Conservation (phyloP, 2,329 filamentous ascomycete species). For the Botryosphaeria agaves region DNA sequence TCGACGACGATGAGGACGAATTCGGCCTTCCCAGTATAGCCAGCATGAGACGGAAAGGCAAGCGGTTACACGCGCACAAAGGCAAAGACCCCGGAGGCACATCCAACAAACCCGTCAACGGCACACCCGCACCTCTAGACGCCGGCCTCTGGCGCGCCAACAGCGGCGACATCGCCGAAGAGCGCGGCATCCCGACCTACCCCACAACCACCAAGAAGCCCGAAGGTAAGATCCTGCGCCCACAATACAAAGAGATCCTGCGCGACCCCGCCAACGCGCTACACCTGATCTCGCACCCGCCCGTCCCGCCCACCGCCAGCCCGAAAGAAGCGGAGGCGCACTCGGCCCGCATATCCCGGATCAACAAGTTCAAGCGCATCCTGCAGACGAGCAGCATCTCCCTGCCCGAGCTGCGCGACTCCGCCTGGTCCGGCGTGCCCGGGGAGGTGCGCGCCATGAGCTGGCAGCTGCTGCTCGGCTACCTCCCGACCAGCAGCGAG, state of each 20-base stretch:
- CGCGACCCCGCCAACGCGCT: constrained; percentile 75
- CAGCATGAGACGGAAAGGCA: constrained; percentile 64
- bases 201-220: constrained; percentile 78
- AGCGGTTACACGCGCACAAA: constrained; percentile 25
- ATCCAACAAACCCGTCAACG: constrained; percentile 2
- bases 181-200: constrained; percentile 67
- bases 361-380: constrained; percentile 97
- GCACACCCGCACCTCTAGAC: constrained; percentile 2
- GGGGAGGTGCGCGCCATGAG: constrained; percentile 95
- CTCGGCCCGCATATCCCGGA: constrained; percentile 74
- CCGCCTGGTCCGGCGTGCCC: constrained; percentile 89
- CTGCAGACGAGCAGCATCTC: constrained; percentile 84
- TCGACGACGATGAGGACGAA: constrained; percentile 82
- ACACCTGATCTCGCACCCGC: constrained; percentile 80
- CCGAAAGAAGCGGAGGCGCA: constrained; percentile 75
- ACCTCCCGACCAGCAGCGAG: constrained; percentile 92
- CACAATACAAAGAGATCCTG: constrained; percentile 94
- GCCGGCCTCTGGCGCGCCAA: constrained; percentile 47
- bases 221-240: constrained; percentile 87
- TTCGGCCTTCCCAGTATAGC: constrained; percentile 88
- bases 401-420: constrained; percentile 61
- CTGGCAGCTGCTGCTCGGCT: constrained; percentile 93
- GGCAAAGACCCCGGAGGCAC: constrained; percentile 25
- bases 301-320: constrained; percentile 53
- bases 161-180: constrained; percentile 87